Evolutionary conservation across 169 alveolate species (phyloP).

Genomic region (Eimeria necatrix): DNA sequence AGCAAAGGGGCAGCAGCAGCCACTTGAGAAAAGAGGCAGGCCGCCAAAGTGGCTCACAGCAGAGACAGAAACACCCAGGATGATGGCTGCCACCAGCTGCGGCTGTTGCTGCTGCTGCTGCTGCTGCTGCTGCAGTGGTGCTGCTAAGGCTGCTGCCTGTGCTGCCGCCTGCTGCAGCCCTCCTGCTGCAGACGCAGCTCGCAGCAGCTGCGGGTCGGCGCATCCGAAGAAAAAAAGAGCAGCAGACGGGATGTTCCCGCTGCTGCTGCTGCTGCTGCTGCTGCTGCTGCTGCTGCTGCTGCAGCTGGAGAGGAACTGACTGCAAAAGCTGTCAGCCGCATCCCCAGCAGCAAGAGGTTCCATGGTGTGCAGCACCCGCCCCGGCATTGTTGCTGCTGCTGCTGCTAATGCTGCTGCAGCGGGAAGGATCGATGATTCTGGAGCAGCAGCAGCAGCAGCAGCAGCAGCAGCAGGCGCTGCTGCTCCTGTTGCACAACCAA

Average conservation of each 20-base stretch:
- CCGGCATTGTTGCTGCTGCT: conserved; percentile 63
- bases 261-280: conserved; percentile 44
- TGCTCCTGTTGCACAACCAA: no score
- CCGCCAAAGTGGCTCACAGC: conserved; percentile 59
- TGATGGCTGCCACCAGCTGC: conserved; percentile 58
- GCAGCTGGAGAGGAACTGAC: conserved; percentile 20
- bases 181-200: conserved; percentile 43
- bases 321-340: conserved; percentile 27
- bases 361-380: conserved; percentile 25
- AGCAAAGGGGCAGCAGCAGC: no score
- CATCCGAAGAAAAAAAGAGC: conserved; percentile 56
- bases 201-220: conserved; percentile 54
- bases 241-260: neutral
- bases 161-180: conserved; percentile 35
- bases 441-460: conserved; percentile 42
- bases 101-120: conserved; percentile 63
- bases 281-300: conserved; percentile 62
- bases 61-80: conserved; percentile 50
- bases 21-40: no score
- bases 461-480: conserved; percentile 26
- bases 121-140: conserved; percentile 59
- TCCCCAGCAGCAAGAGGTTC: conserved; percentile 61
- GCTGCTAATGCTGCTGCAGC: conserved; percentile 61
- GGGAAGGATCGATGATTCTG: conserved; percentile 4
- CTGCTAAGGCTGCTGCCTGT: neutral